A percentile compares a stretch with the other conserved stretches of the same genome.
These are phyloP conservation scores for Podospora australis DNA, from an alignment of 495 filamentous ascomycete species.

Conservation along the genomic window DNA sequence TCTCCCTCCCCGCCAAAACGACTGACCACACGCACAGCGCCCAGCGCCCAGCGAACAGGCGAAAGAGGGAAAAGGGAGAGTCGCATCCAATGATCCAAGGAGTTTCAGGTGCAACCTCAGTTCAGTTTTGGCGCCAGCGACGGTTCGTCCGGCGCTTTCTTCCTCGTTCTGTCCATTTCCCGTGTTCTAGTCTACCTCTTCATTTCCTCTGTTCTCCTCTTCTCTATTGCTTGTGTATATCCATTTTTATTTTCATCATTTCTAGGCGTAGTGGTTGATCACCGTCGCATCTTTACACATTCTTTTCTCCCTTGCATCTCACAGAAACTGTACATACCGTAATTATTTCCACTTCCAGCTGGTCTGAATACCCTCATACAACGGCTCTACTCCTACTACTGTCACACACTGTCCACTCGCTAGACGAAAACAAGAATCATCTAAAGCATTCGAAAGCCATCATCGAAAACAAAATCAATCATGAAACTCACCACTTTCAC, in stretches of 20 bases:
- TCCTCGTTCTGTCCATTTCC: not conserved
- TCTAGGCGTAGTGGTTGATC: not conserved
- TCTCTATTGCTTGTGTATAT: not conserved
- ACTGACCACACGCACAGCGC: no score
- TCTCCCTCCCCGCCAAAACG: not conserved
- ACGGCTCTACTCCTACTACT: not conserved
- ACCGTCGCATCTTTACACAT: not conserved
- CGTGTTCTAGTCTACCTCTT: not conserved
- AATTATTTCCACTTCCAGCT: no score
- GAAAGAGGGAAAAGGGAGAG: not conserved
- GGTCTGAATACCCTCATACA: no score
- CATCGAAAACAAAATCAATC: constrained; percentile 8
- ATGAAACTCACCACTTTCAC: constrained; percentile 36
- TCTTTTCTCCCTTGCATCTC: not conserved
- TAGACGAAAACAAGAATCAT: not conserved
- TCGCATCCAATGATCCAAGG: not conserved
- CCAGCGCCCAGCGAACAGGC: no score
- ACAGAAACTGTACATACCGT: no score
- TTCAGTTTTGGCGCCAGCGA: not conserved
- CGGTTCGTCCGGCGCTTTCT: not conserved
- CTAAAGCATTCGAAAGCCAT: not conserved
- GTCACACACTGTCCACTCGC: not conserved
- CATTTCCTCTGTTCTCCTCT: not conserved
- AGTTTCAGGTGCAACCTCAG: not conserved
- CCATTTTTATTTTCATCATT: not conserved